phyloP scores from a whole-genome alignment of 371 early-diverging fungal species.

The Globomyces sp. region DNA sequence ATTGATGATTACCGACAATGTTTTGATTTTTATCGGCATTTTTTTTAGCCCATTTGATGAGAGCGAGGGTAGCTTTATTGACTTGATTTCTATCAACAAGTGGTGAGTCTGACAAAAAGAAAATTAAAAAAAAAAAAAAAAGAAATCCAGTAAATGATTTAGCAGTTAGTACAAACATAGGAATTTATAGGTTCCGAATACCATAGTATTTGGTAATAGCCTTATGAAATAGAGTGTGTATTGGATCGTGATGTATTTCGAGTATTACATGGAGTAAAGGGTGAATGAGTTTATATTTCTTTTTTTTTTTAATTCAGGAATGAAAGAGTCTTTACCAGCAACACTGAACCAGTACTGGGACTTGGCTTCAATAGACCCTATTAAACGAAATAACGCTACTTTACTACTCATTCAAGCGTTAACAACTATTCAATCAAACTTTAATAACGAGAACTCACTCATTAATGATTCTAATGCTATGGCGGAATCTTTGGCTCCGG shows the following conservation, averaged over 20 bases:
- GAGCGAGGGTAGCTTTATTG: conserved; percentile 55
- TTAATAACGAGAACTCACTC: conserved; percentile 17
- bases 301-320: conserved; percentile 22
- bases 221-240: too few species aligned
- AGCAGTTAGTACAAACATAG: background rate
- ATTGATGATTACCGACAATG: background rate
- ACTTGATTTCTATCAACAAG: conserved; percentile 30
- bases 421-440: conserved; percentile 24
- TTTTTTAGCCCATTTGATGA: conserved; percentile 55
- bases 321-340: background rate
- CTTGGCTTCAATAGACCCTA: conserved; percentile 64
- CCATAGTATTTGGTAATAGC: too few species aligned
- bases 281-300: conserved; percentile 15
- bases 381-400: conserved; percentile 60
- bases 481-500: conserved; percentile 34
- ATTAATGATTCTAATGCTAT: conserved; percentile 54
- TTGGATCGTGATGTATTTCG: too few species aligned
- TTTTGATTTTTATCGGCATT: conserved; percentile 20
- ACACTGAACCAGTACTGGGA: conserved; percentile 60
- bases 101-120: conserved; percentile 3
- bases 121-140: conserved; percentile 2
- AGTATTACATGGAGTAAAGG: too few species aligned
- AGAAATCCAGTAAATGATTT: conserved; percentile 1
- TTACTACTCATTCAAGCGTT: conserved; percentile 45
- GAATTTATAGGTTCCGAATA: too few species aligned